Percentiles rank a stretch among this genome's conserved stretches.
Evolutionary conservation across 73 alveolate species (phyloP).

Genomic region (Paramecium pentaurelia): DNA sequence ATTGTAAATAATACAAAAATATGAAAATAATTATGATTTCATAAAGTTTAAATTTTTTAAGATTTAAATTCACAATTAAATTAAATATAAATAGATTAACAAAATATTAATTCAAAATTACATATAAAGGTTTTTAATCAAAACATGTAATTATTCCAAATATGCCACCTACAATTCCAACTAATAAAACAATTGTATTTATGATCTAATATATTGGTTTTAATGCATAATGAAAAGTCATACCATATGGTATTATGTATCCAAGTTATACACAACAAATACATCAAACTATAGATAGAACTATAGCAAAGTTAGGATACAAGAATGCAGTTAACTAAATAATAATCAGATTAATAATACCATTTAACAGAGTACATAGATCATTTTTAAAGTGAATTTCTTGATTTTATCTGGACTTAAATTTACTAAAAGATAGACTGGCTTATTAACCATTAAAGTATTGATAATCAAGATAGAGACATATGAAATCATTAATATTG

Average conservation of each 20-base stretch:
- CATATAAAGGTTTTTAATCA: background rate
- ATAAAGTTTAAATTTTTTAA: background rate
- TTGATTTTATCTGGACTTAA: background rate
- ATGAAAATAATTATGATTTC: background rate
- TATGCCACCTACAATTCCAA: background rate
- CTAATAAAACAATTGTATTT: background rate
- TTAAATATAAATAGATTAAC: background rate
- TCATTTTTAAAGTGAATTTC: background rate
- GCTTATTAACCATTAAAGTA: background rate
- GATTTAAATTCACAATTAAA: background rate
- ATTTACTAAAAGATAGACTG: background rate
- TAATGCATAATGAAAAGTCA: background rate
- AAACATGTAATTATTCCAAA: background rate
- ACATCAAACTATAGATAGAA: background rate
- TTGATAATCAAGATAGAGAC: background rate
- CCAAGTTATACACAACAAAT: background rate
- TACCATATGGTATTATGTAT: background rate
- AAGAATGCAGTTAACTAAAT: background rate
- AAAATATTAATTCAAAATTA: background rate
- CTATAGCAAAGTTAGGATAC: conserved; percentile 27
- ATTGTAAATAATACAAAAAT: background rate
- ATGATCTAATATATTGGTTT: background rate
- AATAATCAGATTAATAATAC: background rate
- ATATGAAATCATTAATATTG: background rate
- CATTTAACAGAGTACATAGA: background rate